Conservation (phyloP, 805 yeast species). For the Yamadazyma philogaea region DNA sequence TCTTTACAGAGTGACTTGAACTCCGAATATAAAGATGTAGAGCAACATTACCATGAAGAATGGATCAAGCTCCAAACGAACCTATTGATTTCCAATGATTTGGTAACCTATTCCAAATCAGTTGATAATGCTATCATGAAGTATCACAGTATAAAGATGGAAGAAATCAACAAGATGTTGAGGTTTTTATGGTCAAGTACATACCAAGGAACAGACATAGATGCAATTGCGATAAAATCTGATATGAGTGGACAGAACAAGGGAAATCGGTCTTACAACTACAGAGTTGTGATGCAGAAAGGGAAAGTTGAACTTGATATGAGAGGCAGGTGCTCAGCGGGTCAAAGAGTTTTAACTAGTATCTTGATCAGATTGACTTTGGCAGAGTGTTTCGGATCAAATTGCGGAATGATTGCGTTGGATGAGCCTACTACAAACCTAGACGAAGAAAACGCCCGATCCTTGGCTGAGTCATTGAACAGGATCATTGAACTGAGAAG, state of each 20-base stretch:
- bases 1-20: conserved; percentile 56
- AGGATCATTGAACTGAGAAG: conserved; percentile 72
- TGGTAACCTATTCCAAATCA: conserved; percentile 77
- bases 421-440: conserved; percentile 98
- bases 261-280: conserved; percentile 73
- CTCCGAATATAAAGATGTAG: conserved; percentile 70
- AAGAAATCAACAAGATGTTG: conserved; percentile 80
- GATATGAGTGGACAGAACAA: conserved; percentile 57
- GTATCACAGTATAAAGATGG: conserved; percentile 88
- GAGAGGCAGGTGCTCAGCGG: conserved; percentile 98
- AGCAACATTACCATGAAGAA: conserved; percentile 60
- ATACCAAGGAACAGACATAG: conserved; percentile 93
- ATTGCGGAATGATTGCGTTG: conserved; percentile 92
- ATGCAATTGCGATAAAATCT: conserved; percentile 79
- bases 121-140: conserved; percentile 92
- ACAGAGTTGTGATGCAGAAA: conserved; percentile 92
- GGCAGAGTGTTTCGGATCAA: conserved; percentile 92
- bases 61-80: conserved; percentile 76
- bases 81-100: conserved; percentile 72
- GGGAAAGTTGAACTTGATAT: conserved; percentile 90
- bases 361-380: conserved; percentile 87
- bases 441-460: conserved; percentile 83
- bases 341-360: conserved; percentile 92
- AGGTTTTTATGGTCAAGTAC: conserved; percentile 94
- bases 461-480: conserved; percentile 77